Conservation (phyloP, 306 rosid species). For the Betula pendula region DNA sequence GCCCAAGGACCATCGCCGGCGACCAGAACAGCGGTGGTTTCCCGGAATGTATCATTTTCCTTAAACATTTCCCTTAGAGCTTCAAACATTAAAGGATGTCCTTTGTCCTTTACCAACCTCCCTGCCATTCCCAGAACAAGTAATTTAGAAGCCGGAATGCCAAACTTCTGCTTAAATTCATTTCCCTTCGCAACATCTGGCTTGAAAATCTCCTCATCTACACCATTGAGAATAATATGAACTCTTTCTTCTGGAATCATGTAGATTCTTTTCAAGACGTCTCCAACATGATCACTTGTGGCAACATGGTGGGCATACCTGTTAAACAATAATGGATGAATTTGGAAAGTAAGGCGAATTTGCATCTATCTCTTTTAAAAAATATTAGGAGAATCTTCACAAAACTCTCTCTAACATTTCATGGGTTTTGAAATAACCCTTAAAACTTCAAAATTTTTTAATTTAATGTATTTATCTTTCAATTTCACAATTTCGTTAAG, state of each 20-base stretch:
- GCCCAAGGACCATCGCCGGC: conserved; percentile 90
- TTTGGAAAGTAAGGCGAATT: no score
- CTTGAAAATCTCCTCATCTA: conserved; percentile 56
- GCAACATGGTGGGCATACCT: conserved; percentile 68
- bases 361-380: no score
- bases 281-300: conserved; percentile 76
- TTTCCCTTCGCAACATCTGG: conserved; percentile 48
- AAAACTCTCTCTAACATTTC: no score
- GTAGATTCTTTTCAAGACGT: conserved; percentile 62
- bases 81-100: conserved; percentile 69
- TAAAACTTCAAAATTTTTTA: no score
- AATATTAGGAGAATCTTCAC: no score
- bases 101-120: conserved; percentile 74
- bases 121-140: conserved; percentile 70
- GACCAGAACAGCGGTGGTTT: conserved; percentile 48
- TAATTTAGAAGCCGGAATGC: conserved; percentile 40
- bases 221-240: conserved; percentile 75
- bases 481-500: no score
- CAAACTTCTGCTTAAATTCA: conserved; percentile 41
- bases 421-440: no score
- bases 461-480: no score
- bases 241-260: conserved; percentile 69
- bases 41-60: conserved; percentile 47
- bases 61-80: conserved; percentile 48
- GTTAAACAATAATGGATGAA: no score